A percentile compares a stretch with the other conserved stretches of the same genome.
phyloP scores from a whole-genome alignment of 345 rosid genomes.

The Tarenaya hassleriana region DNA sequence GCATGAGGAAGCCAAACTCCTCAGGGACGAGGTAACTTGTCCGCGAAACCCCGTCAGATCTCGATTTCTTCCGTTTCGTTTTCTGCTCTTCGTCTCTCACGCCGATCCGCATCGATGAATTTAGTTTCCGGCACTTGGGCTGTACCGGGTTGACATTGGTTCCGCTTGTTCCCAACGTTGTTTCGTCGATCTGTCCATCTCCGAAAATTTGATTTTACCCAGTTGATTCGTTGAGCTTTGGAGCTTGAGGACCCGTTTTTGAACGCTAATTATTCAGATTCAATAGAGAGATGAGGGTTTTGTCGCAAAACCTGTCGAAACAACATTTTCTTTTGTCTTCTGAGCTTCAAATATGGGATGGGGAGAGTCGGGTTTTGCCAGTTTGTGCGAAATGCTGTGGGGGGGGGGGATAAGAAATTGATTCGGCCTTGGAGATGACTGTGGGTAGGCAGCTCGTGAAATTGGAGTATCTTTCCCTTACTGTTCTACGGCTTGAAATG shows the following conservation, averaged over 20 bases:
- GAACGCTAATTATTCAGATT: not conserved
- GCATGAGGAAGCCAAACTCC: conserved; percentile 63
- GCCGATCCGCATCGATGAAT: not conserved
- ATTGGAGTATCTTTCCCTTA: not conserved
- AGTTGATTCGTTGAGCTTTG: too few relatives aligned
- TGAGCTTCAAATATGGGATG: not conserved
- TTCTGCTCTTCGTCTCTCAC: not conserved
- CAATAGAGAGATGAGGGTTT: not conserved
- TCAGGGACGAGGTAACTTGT: conserved; percentile 81
- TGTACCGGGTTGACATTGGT: too few relatives aligned
- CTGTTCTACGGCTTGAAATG: not conserved
- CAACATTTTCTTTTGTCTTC: conserved; percentile 3
- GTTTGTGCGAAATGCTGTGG: conserved; percentile 1
- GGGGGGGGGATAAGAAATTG: conserved; percentile 7
- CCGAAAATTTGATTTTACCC: too few relatives aligned
- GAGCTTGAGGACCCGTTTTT: conserved; percentile 14
- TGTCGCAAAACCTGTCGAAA: not conserved
- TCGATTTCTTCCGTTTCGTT: not conserved
- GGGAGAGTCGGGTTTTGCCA: not conserved
- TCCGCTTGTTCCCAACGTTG: too few relatives aligned
- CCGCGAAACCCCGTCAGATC: not conserved
- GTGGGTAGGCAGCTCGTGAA: not conserved
- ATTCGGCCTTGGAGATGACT: not conserved
- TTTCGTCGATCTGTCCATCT: too few relatives aligned
- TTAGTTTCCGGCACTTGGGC: not conserved